Evolutionary conservation across 2,329 filamentous ascomycete species (phyloP).

Genomic region (Phialophora macrospora): DNA sequence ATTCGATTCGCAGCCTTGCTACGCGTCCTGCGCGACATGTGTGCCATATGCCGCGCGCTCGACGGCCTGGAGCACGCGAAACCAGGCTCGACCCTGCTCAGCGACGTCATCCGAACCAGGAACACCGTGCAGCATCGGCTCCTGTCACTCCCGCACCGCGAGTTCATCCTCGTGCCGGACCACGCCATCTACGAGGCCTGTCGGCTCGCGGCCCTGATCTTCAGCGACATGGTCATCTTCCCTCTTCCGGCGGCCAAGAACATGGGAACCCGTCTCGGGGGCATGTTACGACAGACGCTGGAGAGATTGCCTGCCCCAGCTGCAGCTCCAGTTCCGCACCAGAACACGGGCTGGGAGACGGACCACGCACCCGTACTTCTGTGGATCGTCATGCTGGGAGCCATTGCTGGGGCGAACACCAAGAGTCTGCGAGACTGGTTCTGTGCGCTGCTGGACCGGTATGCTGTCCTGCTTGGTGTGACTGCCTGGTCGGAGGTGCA

Average conservation of each 20-base stretch:
- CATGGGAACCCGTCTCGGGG: background rate
- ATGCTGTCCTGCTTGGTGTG: background rate
- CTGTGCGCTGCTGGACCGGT: background rate
- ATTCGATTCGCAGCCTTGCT: background rate
- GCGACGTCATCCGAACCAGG: slow-evolving; percentile 3
- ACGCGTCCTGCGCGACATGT: background rate
- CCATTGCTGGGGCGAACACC: background rate
- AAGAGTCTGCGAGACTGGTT: background rate
- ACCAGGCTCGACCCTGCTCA: background rate
- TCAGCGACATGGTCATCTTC: slow-evolving; percentile 13
- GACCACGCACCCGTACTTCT: background rate
- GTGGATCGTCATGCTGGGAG: slow-evolving; percentile 6
- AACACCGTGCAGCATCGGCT: slow-evolving; percentile 9
- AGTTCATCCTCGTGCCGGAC: background rate
- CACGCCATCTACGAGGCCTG: slow-evolving; percentile 7
- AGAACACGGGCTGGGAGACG: no score
- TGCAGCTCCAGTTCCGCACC: no score
- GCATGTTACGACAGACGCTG: background rate
- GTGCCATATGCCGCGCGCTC: background rate
- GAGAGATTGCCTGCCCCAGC: background rate
- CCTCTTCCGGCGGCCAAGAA: slow-evolving; percentile 1
- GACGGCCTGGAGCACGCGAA: background rate
- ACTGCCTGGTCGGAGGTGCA: background rate
- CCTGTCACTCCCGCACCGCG: slow-evolving; percentile 1
- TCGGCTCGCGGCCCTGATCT: slow-evolving; percentile 5